Evolutionary conservation across 495 filamentous ascomycete species (phyloP), one percentile per base, ranked within the genome.

Genomic region (Rhypophila decipiens): DNA sequence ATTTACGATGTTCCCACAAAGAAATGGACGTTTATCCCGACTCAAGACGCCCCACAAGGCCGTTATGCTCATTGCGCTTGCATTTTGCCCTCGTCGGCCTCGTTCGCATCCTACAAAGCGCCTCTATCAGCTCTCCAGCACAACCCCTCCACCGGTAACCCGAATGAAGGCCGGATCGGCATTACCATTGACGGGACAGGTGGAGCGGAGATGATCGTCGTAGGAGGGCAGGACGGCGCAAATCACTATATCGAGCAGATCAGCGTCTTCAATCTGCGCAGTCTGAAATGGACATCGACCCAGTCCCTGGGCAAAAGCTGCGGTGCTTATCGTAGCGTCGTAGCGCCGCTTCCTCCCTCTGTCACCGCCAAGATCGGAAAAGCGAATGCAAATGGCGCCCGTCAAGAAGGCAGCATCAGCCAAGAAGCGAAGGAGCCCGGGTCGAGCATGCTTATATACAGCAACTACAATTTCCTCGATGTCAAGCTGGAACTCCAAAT

Each of bases 181-280:
- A 84, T 95, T 29, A 83, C 80, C 50, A 79, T 96, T 35, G 90
- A 97, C 66, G 90, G 94, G 0, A 79, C 79, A 24, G 93, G 94
- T 8, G 93, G 94, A 12, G 89, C 94, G 2, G 90, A 98, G 67
- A 94, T 98, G 94, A 80, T 98, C 10, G 84, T 98, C 8, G 90
- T 97, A 13, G 93, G 93, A 39, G 93, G 93, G 4, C 93, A 98
- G 60, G 91, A 97, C 59, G 90, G 86, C 49, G 86, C 86, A n/a
- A 97, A 97, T 59, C 88, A 95, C 59, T 98, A 98, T 56, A 97
- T 98, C 50, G 91, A 97, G 61, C 88, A 97, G 66, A 89, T 97
- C 56, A 96, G 90, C 58, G 89, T 97, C 5, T 98, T 97, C 72
- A 98, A 98, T 53, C 75, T 98, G 23, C 79, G 93, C n/a, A 95